Conservation (phyloP, 352 stramenopile species). For the Phytophthora megakarya region DNA sequence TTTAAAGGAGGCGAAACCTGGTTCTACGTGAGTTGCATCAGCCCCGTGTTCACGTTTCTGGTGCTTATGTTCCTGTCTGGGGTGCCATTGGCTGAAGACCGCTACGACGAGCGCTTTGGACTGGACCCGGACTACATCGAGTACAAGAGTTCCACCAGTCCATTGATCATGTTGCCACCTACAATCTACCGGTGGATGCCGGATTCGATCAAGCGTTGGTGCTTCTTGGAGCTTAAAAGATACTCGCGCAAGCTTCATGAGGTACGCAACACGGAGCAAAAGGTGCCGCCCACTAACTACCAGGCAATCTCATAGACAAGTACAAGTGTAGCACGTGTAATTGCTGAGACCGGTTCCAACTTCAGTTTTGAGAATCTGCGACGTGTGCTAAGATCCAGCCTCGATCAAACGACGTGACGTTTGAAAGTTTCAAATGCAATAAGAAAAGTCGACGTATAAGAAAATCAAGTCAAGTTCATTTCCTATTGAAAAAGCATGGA, state of each 20-base stretch:
- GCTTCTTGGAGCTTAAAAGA: slow-evolving; percentile 56
- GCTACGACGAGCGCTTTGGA: slow-evolving; percentile 69
- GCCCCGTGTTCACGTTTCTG: slow-evolving; percentile 57
- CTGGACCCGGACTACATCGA: slow-evolving; percentile 56
- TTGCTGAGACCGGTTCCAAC: background rate
- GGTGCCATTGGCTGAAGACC: slow-evolving; percentile 66
- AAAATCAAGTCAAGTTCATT: slow-evolving; percentile 25
- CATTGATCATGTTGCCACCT: slow-evolving; percentile 57
- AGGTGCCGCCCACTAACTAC: slow-evolving; percentile 32
- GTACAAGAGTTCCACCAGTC: slow-evolving; percentile 70
- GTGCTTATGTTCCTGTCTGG: slow-evolving; percentile 76
- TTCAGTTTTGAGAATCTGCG: background rate
- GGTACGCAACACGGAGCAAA: slow-evolving; percentile 14
- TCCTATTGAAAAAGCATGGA: slow-evolving; percentile 17
- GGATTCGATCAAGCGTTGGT: slow-evolving; percentile 45
- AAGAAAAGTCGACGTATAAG: background rate
- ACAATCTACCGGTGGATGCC: slow-evolving; percentile 46
- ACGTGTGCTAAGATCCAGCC: background rate
- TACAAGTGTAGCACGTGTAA: background rate
- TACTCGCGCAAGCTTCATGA: slow-evolving; percentile 61
- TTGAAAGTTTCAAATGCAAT: background rate
- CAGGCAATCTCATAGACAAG: slow-evolving; percentile 32
- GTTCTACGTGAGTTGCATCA: slow-evolving; percentile 56
- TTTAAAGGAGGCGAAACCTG: slow-evolving; percentile 45
- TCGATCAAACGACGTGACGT: background rate